A percentile compares a stretch with the other conserved stretches of the same genome.
These are phyloP conservation scores for Ophiostoma populinum DNA, from an alignment of 2,329 filamentous ascomycete genomes.

Conservation along the genomic window DNA sequence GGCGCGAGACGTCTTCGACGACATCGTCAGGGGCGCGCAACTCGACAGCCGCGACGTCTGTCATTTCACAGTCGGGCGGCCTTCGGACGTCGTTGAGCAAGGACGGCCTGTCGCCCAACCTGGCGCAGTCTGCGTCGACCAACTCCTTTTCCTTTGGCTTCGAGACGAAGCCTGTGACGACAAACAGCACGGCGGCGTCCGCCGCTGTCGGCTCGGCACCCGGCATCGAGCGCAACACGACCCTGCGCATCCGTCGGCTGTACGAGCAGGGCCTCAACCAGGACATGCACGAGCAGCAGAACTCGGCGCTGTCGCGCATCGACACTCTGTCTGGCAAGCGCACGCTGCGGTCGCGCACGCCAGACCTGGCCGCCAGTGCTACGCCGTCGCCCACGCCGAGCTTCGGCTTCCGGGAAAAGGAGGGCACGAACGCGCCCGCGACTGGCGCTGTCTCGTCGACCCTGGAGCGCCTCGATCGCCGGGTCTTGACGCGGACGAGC, in stretches of 20 bases:
- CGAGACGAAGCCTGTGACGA: too few relatives aligned
- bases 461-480: conserved; percentile 11
- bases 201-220: too few relatives aligned
- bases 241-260: conserved; percentile 54
- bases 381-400: conserved; percentile 29
- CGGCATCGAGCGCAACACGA: conserved; percentile 42
- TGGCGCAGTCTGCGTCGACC: background rate
- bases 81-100: conserved; percentile 24
- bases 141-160: too few relatives aligned
- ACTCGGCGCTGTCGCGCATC: conserved; percentile 57
- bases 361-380: conserved; percentile 26
- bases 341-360: conserved; percentile 30
- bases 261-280: conserved; percentile 74
- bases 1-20: conserved; percentile 75
- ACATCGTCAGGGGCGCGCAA: conserved; percentile 56
- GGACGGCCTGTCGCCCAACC: conserved; percentile 25
- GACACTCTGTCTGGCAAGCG: conserved; percentile 59
- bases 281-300: conserved; percentile 65
- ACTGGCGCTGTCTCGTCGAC: conserved; percentile 2
- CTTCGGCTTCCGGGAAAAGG: conserved; percentile 26
- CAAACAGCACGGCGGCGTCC: too few relatives aligned
- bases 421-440: conserved; percentile 12
- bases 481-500: conserved; percentile 38
- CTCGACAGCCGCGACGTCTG: conserved; percentile 78
- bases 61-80: conserved; percentile 52